phyloP scores from a whole-genome alignment of 495 filamentous ascomycete genomes.

The Podospora pseudocomata region DNA sequence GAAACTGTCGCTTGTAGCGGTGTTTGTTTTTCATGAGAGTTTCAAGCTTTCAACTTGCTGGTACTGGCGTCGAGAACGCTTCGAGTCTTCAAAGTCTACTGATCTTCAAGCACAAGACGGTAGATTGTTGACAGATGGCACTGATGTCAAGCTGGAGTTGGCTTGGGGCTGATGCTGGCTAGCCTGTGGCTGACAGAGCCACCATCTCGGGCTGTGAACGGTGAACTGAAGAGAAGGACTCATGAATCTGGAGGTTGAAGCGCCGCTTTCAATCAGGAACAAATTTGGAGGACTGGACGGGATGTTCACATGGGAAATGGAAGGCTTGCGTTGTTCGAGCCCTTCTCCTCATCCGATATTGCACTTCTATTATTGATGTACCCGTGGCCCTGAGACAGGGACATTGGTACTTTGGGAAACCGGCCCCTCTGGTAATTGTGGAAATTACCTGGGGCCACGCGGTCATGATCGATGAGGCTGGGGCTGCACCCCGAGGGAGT shows the following conservation, averaged over 20 bases:
- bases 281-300: background rate
- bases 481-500: background rate
- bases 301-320: slow-evolving; percentile 26
- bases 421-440: slow-evolving; percentile 18
- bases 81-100: background rate
- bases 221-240: background rate
- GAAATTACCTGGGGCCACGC: slow-evolving; percentile 28
- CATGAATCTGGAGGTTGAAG: background rate
- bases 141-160: background rate
- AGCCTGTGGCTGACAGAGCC: background rate
- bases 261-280: background rate
- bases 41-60: too few species aligned
- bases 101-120: too few species aligned
- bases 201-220: background rate
- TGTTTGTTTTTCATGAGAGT: background rate
- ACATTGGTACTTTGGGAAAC: slow-evolving; percentile 17
- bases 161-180: background rate
- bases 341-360: slow-evolving; percentile 30
- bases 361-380: slow-evolving; percentile 28
- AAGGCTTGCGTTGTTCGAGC: slow-evolving; percentile 20
- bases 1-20: background rate
- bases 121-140: too few species aligned
- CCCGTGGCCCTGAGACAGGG: slow-evolving; percentile 27
- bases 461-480: slow-evolving; percentile 4
- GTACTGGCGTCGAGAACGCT: background rate